phyloP scores from a whole-genome alignment of 192 early-diverging fungal genomes.

The Backusella sp. region DNA sequence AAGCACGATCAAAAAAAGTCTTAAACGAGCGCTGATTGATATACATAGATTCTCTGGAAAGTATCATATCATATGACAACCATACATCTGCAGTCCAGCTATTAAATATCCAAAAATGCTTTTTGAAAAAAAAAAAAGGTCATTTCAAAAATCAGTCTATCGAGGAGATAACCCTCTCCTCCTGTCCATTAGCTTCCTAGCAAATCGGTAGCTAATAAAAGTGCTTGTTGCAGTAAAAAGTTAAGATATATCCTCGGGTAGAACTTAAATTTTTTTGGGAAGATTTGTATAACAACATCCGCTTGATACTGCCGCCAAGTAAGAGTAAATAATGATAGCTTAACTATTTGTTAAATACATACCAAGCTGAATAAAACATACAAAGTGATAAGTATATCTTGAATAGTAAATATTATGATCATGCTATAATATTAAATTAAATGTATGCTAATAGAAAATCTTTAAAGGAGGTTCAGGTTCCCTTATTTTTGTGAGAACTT shows the following conservation, averaged over 20 bases:
- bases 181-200: conserved; percentile 69
- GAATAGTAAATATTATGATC: not conserved
- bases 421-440: not conserved
- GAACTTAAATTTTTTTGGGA: conserved; percentile 80
- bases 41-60: conserved; percentile 91
- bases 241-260: conserved; percentile 68
- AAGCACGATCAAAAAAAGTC: conserved; percentile 71
- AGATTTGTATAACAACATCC: conserved; percentile 66
- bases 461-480: not conserved
- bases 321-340: conserved; percentile 17
- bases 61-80: conserved; percentile 87
- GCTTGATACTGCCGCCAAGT: conserved; percentile 25
- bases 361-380: not conserved
- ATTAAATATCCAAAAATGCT: conserved; percentile 50
- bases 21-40: conserved; percentile 89
- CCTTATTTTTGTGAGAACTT: not conserved
- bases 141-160: conserved; percentile 91
- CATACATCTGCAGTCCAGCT: conserved; percentile 75
- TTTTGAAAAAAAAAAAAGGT: not conserved
- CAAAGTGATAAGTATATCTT: not conserved
- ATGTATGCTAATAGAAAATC: not conserved
- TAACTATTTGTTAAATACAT: not conserved
- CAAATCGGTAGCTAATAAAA: conserved; percentile 85
- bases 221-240: conserved; percentile 89
- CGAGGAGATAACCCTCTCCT: conserved; percentile 82